Conservation (phyloP, 2,329 filamentous ascomycete species). For the Sordariomycetes sp. region DNA sequence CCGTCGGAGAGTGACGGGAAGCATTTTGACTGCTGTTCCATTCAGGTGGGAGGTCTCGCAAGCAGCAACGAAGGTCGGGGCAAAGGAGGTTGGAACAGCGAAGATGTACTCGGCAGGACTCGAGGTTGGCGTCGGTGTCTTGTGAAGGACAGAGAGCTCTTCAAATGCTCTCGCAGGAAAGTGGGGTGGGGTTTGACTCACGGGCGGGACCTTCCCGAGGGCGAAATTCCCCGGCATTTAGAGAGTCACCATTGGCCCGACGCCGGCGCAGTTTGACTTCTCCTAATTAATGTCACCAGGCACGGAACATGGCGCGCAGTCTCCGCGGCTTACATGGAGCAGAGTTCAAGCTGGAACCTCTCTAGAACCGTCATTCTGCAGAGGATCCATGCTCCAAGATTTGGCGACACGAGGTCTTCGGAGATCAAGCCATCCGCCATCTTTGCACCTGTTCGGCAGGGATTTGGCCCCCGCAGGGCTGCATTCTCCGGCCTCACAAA, state of each 20-base stretch:
- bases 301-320: neutral
- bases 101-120: neutral
- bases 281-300: neutral
- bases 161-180: neutral
- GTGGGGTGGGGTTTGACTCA: neutral
- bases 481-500: too few species aligned
- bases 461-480: too few species aligned
- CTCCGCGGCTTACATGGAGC: neutral
- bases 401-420: too few species aligned
- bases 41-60: neutral
- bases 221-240: neutral
- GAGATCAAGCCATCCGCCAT: too few species aligned
- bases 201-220: neutral
- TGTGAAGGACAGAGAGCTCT: neutral
- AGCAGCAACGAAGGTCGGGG: neutral
- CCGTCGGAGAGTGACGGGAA: slow-evolving; percentile 1
- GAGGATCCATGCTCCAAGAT: too few species aligned
- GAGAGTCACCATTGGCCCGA: neutral
- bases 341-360: neutral
- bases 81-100: neutral
- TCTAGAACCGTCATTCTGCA: neutral
- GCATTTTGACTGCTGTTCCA: slow-evolving; percentile 4
- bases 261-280: neutral
- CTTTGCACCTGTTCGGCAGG: too few species aligned
- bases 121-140: neutral